phyloP scores from a whole-genome alignment of 1,284 basidiomycete genomes.

The Austroboletus niveus region DNA sequence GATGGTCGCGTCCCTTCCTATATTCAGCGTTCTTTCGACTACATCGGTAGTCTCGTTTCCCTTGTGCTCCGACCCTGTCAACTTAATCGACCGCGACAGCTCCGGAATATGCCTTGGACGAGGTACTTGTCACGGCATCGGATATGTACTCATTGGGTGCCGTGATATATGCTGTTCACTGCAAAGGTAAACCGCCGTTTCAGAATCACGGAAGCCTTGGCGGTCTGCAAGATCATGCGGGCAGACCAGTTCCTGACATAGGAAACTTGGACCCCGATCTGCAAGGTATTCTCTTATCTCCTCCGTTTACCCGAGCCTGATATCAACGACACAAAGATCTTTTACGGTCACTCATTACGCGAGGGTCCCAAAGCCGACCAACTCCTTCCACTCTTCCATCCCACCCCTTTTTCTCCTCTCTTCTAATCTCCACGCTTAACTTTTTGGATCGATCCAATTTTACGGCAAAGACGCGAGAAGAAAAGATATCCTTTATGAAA shows the following conservation, averaged over 20 bases:
- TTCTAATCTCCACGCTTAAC: constrained; percentile 96
- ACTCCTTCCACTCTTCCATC: constrained; percentile 78
- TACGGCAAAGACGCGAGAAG: constrained; percentile 90
- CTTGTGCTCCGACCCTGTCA: not conserved
- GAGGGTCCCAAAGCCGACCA: constrained; percentile 71
- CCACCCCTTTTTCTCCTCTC: constrained; percentile 90
- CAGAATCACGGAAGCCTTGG: constrained; percentile 83
- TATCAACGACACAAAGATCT: constrained; percentile 51
- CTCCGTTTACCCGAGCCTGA: constrained; percentile 5
- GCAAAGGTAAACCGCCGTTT: constrained; percentile 86
- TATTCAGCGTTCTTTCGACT: constrained; percentile 92
- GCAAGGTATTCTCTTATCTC: constrained; percentile 45
- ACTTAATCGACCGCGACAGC: constrained; percentile 48
- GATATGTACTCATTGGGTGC: constrained; percentile 96
- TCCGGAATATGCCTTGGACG: constrained; percentile 93
- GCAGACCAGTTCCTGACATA: constrained; percentile 58
- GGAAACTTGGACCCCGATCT: constrained; percentile 66
- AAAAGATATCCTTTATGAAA: constrained; percentile 95
- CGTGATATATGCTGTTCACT: constrained; percentile 87
- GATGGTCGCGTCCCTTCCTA: constrained; percentile 80
- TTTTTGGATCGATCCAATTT: constrained; percentile 97
- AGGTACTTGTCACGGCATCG: constrained; percentile 79
- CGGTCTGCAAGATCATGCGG: constrained; percentile 77
- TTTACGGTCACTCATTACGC: constrained; percentile 75
- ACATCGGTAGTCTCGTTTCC: constrained; percentile 62